Base-by-base conservation (phyloP, 1,139 yeast species). In the Geotrichum europaeum region DNA sequence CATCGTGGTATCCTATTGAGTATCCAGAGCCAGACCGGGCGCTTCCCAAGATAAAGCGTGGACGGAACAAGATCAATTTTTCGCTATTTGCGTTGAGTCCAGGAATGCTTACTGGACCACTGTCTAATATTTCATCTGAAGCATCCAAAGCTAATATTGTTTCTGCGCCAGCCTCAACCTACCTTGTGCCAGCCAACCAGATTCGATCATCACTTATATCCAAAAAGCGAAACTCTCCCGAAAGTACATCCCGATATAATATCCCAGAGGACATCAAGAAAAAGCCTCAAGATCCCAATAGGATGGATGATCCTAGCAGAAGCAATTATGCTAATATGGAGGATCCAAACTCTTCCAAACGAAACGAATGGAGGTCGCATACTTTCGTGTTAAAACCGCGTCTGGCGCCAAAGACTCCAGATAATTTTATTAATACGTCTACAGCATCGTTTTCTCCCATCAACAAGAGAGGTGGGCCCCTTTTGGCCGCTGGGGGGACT, bases 1-100 rank as follows among this genome's bases (percentile, higher is more conserved):
- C 57, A 15, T 54, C 57, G 9, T 54, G 57, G 57, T 54, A 54
- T 54, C 57, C 57, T 47, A 45, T 47, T 18, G 57, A 54, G 32
- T 54, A 54, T 54, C 51, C 57, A 7, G 34, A 45, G n/a, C 57
- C 57, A 9, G 28, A 32, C 4, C 43, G 51, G 20, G 49, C 51
- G 15, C 45, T 54, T n/a, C 57, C 57, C 12, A 45, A 47, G 18
- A 54, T 54, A 10, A 54, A 47, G 34, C 30, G 36, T n/a, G 49
- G 30, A 22, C 20, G 32, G 49, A 34, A 36, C 4, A 30, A 22
- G 18, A 30, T 30, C n/a, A 47, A 54, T 22, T 28, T 47, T 28
- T 45, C 57, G n/a, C 25, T 32, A n/a, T 54, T 36, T 47, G 43
- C 57, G 5, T 13, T 54, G n/a, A 34, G 50, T 18, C 30, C 57